Evolutionary conservation across 2,329 filamentous ascomycete genomes (phyloP), one percentile per base, ranked within the genome.

Genomic region (Immersiporthe knoxdaviesiana): DNA sequence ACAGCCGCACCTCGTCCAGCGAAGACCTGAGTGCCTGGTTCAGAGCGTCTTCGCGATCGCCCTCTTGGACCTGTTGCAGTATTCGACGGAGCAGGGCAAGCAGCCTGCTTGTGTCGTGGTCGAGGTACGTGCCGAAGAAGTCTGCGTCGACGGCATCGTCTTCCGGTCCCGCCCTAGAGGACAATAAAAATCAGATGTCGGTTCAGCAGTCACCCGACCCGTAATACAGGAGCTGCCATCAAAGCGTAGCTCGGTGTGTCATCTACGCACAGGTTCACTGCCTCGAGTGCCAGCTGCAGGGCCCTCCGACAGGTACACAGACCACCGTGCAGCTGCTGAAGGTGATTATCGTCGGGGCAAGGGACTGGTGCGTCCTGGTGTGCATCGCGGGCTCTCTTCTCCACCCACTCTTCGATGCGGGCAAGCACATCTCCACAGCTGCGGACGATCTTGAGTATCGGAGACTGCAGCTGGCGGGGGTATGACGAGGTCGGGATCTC

Each of bases 261-360:
- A n/a, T 3, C 24, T 18, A 52, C 67, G n/a, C 63, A 71, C 70
- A 71, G 56, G 24, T 56, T 71, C 56, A 67, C 68, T 2, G 67
- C 70, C 44, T 71, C 70, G 4, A 68, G 30, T 27, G 65, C 68
- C 35, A 71, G 67, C 56, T 69, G 67, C 47, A 71, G 24, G 24
- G 67, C 56, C 21, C 70, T 64, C n/a, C 70, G 70, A 58, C 65
- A 71, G 1, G 68, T 67, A 37, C 69, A 65, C n/a, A 71, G 39
- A 3, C 54, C 47, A 24, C 65, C 44, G 37, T 62, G 65, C 44
- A 71, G 39, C 6, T 61, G 63, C 2, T 24, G 60, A 12, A 71
- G 64, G 8, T 8, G 8, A 10, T 47, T 8, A 35, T 67, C 64
- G 35, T 35, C 35, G 35, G 35, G 8, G 30, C 64, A 61, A 2